Conservation (phyloP, 108 stramenopile species). For the Pseudonitzschia multistriata region DNA sequence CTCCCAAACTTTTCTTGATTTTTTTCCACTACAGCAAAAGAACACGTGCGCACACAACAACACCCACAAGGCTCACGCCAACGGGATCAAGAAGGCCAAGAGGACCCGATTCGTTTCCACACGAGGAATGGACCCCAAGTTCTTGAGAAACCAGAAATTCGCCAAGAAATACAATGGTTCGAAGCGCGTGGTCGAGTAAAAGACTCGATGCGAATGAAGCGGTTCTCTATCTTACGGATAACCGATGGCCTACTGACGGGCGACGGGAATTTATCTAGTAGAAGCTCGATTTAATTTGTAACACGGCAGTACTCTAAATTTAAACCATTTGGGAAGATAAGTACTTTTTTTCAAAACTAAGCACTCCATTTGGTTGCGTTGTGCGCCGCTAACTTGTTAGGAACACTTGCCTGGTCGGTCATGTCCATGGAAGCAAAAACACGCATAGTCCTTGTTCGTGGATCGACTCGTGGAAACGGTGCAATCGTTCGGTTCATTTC, state of each 20-base stretch:
- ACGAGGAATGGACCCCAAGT: conserved; percentile 91
- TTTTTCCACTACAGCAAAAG: conserved; percentile 75
- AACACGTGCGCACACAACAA: conserved; percentile 94
- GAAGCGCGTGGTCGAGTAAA: conserved; percentile 72
- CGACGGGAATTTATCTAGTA: background rate
- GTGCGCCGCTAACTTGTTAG: too few species aligned
- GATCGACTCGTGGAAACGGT: too few species aligned
- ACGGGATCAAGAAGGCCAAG: conserved; percentile 92
- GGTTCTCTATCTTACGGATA: background rate
- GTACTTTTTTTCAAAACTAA: background rate
- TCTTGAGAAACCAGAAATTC: conserved; percentile 89
- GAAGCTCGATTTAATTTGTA: conserved; percentile 8
- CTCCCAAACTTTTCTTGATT: background rate
- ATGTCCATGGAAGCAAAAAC: too few species aligned
- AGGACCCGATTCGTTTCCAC: conserved; percentile 74
- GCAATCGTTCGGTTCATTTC: too few species aligned
- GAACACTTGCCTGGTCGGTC: too few species aligned
- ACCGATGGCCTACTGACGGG: conserved; percentile 9
- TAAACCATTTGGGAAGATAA: conserved; percentile 7
- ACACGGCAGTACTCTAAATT: background rate
- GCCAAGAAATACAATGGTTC: conserved; percentile 90
- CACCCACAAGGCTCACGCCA: conserved; percentile 90
- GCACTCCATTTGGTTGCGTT: background rate
- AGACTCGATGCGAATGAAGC: conserved; percentile 7
- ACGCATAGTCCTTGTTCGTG: too few species aligned